phyloP scores from a whole-genome alignment of 164 flowering plant genomes.

The Kingdonia uniflora region DNA sequence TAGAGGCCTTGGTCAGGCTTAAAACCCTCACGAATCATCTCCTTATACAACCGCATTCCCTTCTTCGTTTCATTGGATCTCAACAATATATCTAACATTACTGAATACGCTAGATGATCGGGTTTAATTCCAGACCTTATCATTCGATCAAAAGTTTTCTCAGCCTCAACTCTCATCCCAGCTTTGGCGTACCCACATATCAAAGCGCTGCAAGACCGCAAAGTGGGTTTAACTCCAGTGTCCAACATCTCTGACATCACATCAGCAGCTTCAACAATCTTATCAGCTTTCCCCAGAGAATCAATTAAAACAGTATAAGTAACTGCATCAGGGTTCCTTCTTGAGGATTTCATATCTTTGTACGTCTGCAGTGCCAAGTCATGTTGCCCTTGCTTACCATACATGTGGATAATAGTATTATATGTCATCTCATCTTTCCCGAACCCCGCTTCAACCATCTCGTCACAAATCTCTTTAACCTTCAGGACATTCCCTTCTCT shows the following conservation, averaged over 20 bases:
- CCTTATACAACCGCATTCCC: conserved; percentile 42
- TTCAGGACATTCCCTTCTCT: conserved; percentile 67
- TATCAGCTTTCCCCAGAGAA: conserved; percentile 81
- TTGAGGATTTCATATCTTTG: conserved; percentile 55
- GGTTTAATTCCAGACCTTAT: conserved; percentile 68
- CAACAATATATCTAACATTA: conserved; percentile 69
- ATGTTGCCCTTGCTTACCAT: conserved; percentile 81
- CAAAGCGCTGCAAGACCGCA: conserved; percentile 82
- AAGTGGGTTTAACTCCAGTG: conserved; percentile 63
- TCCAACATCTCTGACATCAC: conserved; percentile 86
- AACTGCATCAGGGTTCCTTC: conserved; percentile 69
- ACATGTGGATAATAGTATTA: conserved; percentile 90
- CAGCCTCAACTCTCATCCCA: conserved; percentile 68
- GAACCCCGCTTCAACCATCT: conserved; percentile 70
- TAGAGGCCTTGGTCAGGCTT: conserved; percentile 53
- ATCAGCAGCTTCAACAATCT: conserved; percentile 54
- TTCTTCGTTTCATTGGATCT: conserved; percentile 51
- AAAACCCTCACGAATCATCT: conserved; percentile 61
- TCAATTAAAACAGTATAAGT: conserved; percentile 89
- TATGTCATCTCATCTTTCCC: conserved; percentile 80
- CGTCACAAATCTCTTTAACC: conserved; percentile 51
- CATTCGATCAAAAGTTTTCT: conserved; percentile 65
- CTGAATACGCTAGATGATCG: conserved; percentile 73
- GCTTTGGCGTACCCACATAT: conserved; percentile 88
- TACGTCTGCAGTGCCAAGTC: conserved; percentile 63